phyloP scores from a whole-genome alignment of 2,329 filamentous ascomycete genomes.

The Talaromyces sp. region DNA sequence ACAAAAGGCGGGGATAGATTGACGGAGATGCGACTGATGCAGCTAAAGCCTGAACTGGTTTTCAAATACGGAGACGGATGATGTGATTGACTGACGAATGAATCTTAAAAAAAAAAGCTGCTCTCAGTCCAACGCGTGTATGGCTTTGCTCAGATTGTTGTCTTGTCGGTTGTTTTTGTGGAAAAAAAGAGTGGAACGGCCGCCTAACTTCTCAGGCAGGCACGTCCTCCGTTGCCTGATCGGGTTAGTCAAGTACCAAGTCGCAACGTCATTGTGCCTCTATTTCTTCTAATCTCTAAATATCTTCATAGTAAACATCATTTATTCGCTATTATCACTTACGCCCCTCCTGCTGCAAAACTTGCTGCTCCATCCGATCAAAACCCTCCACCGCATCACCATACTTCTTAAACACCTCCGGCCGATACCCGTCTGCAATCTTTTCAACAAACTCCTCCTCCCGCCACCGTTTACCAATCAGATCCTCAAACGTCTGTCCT shows the following conservation, averaged over 20 bases:
- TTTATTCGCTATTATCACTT: neutral
- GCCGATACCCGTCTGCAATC: slow-evolving; percentile 75
- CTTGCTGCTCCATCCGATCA: slow-evolving; percentile 66
- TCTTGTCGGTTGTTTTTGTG: slow-evolving; percentile 17
- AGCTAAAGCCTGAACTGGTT: neutral
- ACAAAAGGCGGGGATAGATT: neutral
- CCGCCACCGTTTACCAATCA: slow-evolving; percentile 79
- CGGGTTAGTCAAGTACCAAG: slow-evolving; percentile 20
- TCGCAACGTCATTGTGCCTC: neutral
- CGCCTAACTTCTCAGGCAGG: slow-evolving; percentile 6
- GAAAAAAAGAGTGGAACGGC: slow-evolving; percentile 12
- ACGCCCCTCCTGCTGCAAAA: slow-evolving; percentile 48
- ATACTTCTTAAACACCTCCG: slow-evolving; percentile 72
- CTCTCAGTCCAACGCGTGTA: too few species aligned
- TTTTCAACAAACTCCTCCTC: slow-evolving; percentile 79
- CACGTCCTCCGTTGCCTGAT: slow-evolving; percentile 10
- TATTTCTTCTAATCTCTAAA: neutral
- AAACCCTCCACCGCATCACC: slow-evolving; percentile 73
- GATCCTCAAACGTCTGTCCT: slow-evolving; percentile 78
- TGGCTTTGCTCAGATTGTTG: too few species aligned
- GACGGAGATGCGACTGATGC: neutral
- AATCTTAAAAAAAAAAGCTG: neutral
- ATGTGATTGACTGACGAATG: neutral
- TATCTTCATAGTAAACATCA: neutral
- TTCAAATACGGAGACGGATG: neutral